These are phyloP conservation scores for Holtermanniella nyarrowii DNA, from an alignment of 768 basidiomycete genomes.

Conservation along the genomic window DNA sequence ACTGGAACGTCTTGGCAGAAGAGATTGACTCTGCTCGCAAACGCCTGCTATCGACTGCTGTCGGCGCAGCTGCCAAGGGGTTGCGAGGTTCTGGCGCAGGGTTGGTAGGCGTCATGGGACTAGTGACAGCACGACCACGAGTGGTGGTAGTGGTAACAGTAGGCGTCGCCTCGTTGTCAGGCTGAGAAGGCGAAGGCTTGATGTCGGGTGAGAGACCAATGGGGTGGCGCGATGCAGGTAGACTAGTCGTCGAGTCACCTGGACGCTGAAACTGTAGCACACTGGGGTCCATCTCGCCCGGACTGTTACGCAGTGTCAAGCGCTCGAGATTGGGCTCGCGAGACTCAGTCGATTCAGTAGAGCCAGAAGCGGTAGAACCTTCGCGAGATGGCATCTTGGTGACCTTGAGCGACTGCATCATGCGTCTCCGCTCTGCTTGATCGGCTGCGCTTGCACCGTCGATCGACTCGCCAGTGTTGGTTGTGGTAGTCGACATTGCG, in stretches of 20 bases:
- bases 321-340: conserved; percentile 7
- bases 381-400: conserved; percentile 10
- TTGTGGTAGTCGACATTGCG: background rate
- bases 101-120: conserved; percentile 10
- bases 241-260: conserved; percentile 61
- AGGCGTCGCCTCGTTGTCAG: background rate
- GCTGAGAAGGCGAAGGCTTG: background rate
- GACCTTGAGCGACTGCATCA: conserved; percentile 8
- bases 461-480: background rate
- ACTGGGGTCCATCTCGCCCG: conserved; percentile 54
- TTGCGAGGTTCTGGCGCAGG: background rate
- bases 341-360: conserved; percentile 9
- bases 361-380: conserved; percentile 1
- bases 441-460: background rate
- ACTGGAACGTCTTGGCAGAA: conserved; percentile 52
- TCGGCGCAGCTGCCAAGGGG: background rate
- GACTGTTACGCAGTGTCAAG: conserved; percentile 43
- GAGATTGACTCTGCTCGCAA: conserved; percentile 36
- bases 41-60: conserved; percentile 16
- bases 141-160: background rate
- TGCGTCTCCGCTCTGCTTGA: conserved; percentile 3
- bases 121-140: conserved; percentile 13
- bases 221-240: conserved; percentile 28
- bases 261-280: conserved; percentile 69
- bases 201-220: conserved; percentile 2